Percentiles rank a stretch among this genome's conserved stretches.
phyloP scores from a whole-genome alignment of 2,329 filamentous ascomycete genomes.

The Didymella keratinophila region DNA sequence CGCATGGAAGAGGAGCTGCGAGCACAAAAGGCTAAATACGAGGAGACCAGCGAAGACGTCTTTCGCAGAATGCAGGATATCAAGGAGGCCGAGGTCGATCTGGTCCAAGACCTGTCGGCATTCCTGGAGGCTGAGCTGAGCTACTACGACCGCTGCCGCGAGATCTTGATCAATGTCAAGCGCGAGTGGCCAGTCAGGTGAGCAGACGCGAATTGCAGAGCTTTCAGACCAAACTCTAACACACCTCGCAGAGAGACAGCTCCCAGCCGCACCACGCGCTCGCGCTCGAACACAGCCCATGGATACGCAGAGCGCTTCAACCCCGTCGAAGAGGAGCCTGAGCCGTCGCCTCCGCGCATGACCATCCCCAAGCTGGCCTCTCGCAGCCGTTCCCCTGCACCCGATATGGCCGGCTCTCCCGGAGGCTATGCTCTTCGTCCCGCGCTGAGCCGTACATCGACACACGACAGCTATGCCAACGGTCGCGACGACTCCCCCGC shows the following conservation, averaged over 20 bases:
- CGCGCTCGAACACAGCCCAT: constrained; percentile 70
- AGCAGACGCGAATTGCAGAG: constrained; percentile 28
- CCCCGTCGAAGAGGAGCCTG: constrained; percentile 64
- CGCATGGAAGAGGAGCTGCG: constrained; percentile 91
- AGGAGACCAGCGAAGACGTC: constrained; percentile 93
- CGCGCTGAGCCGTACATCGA: constrained; percentile 59
- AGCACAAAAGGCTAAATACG: constrained; percentile 91
- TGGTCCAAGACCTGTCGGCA: constrained; percentile 76
- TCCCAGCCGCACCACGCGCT: constrained; percentile 56
- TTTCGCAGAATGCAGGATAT: constrained; percentile 94
- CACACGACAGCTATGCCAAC: constrained; percentile 66
- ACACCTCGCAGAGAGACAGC: constrained; percentile 36
- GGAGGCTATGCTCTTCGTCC: constrained; percentile 55
- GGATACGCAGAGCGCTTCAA: constrained; percentile 68
- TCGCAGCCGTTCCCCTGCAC: constrained; percentile 53
- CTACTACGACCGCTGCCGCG: constrained; percentile 89
- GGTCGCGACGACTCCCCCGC: constrained; percentile 62
- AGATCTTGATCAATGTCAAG: constrained; percentile 76
- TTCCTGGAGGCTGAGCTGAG: constrained; percentile 90
- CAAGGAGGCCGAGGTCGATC: constrained; percentile 87
- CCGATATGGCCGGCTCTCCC: constrained; percentile 38
- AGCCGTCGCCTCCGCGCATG: constrained; percentile 59
- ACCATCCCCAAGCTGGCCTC: constrained; percentile 52
- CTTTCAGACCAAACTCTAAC: constrained; percentile 24
- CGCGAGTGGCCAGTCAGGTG: constrained; percentile 73